Percentiles rank a stretch among this genome's conserved stretches.
Conservation (phyloP, 106 monocot genomes). For the Acorus calamus region DNA sequence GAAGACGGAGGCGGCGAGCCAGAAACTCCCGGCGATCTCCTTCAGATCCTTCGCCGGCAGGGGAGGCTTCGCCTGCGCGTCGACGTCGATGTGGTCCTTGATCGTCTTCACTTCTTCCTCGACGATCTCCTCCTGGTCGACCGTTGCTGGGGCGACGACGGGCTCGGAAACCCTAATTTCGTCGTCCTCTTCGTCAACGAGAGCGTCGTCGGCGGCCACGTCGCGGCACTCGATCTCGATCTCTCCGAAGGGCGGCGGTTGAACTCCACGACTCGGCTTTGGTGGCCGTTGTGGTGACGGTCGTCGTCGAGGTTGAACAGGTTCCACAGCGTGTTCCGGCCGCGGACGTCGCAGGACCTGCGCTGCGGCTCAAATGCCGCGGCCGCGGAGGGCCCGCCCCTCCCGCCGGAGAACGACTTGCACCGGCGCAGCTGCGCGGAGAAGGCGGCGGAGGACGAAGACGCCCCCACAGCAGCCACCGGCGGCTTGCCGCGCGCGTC, state of each 20-base stretch:
- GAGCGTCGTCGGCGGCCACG: neutral
- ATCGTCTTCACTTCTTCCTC: neutral
- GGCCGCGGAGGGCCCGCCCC: neutral
- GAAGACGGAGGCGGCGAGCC: slow-evolving; percentile 57
- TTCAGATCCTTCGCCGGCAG: slow-evolving; percentile 7
- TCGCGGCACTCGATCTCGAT: neutral
- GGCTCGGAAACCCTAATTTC: slow-evolving; percentile 15
- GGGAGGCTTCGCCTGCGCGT: neutral
- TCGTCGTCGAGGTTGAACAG: slow-evolving; percentile 38
- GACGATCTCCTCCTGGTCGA: slow-evolving; percentile 13
- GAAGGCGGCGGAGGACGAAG: slow-evolving; percentile 1
- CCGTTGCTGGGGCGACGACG: neutral
- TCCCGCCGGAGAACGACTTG: slow-evolving; percentile 55
- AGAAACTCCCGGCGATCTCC: slow-evolving; percentile 42
- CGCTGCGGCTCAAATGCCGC: slow-evolving; percentile 39
- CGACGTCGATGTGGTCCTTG: too few species aligned
- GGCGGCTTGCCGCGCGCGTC: neutral
- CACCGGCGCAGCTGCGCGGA: slow-evolving; percentile 56
- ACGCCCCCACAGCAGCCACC: neutral
- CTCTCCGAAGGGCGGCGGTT: neutral
- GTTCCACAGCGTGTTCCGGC: slow-evolving; percentile 30
- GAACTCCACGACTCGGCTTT: too few species aligned
- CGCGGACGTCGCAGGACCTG: slow-evolving; percentile 44
- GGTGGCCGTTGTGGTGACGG: too few species aligned
- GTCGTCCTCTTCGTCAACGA: slow-evolving; percentile 1